Base-by-base conservation (phyloP, 345 rosid species). In the Hibiscus mutabilis region DNA sequence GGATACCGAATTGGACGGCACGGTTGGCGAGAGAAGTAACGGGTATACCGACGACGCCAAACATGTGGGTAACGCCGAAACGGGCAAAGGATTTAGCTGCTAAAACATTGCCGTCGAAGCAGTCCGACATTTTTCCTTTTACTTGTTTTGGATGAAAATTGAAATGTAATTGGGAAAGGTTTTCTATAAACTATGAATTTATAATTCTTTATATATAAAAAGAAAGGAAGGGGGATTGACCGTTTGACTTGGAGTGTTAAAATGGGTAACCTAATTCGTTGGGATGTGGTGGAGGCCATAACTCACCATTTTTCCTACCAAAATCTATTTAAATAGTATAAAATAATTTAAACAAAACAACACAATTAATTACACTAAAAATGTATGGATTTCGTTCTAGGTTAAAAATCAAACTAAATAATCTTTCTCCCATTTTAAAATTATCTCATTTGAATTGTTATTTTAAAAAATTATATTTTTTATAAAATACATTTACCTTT, bases 21-120 rank as follows among this genome's bases (percentile, higher is more conserved):
- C 92, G 93, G 78, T 68, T 95, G 3, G 99, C 97, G 9, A 95
- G 84, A 49, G 97, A 84, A 3, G 99, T 95, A 5, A 95, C 99
- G 21, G 99, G 99, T 68, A 95, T 92, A 4, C 99, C 99, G 0
- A 95, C 97, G 66, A 95, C 94, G 35, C 99, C 99, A 76, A 95
- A 95, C 93, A 95, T 95, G 77, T 90, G 91, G 52, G 91, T 84
- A 21, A 86, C 89, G 56, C 99, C 99, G 78, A 87, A 89, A 19
- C 83, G 84, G 33, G 84, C 78, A 2, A 95, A 82, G 55, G 92
- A 81, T 71, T 82, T 86, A 0, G 97, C 93, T 13, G 85, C 91
- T 74, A 92, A 73, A 51, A 69, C 27, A 77, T 89, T 90, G 69
- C 99, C 99, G 68, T 95, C 97, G 47, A 92, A 57, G n/a, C 40